Evolutionary conservation across 495 filamentous ascomycete genomes (phyloP), one percentile per base, ranked within the genome.

Genomic region (Sabuloglossum arenarium): DNA sequence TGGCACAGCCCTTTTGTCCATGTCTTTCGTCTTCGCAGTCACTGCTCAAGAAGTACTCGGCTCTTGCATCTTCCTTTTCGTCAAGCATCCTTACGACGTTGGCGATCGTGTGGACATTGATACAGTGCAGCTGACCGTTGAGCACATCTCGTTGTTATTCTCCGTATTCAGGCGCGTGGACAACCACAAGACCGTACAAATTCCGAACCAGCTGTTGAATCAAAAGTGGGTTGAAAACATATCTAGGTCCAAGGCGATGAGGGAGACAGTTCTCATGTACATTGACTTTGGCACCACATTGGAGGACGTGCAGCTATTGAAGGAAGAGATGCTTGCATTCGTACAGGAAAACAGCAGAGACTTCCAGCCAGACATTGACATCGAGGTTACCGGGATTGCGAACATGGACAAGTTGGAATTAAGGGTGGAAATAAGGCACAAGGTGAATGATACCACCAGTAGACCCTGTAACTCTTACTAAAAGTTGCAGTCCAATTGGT

Each of bases 61-160:
- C 49, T 93, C 86, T 19, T 96, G 90, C 71, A 93, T 98, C 66
- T 98, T 98, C 72, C 73, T 98, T 6, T 97, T 98, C 64, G 86
- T 96, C 74, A 98, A 98, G 69, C 91, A 95, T 62, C 88, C 82
- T 0, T 86, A 77, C 66, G 91, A 98, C 65, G 86, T 96, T 25
- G 87, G 91, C 42, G 91, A 98, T 64, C 85, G 91, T 23, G 84
- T 97, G 32, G 88, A 96, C 62, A 81, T 98, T 60, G 70, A 70
- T 21, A 73, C 75, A 56, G 77, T 85, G 61, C 77, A 82, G 61
- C 77, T 91, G 56, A 70, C 84, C 8, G 90, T 98, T 23, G 86
- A 96, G 69, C 86, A 90, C 65, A 97, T 98, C 61, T 93, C 87
- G 6, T 76, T 98, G 19, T 77, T 98, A 8, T 98, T 82, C 70